Conservation (phyloP, 2,329 filamentous ascomycete genomes). For the Aspergillus terreus region DNA sequence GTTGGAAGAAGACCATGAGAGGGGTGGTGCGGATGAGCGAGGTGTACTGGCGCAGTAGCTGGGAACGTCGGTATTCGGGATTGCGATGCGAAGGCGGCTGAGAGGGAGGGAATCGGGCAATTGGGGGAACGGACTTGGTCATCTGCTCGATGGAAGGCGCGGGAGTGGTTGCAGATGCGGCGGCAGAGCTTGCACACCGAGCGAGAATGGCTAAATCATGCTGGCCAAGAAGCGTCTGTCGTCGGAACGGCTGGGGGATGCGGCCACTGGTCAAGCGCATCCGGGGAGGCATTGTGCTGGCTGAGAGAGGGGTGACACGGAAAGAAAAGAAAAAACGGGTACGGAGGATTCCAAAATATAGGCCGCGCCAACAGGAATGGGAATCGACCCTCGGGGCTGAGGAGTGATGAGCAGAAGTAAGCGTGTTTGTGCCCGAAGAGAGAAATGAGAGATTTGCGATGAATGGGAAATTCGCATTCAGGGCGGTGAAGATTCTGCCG, state of each 20-base stretch:
- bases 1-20: slow-evolving; percentile 80
- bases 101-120: slow-evolving; percentile 55
- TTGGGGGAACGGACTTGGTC: slow-evolving; percentile 39
- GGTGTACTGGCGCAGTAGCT: slow-evolving; percentile 81
- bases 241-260: slow-evolving; percentile 33
- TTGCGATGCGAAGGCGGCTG: slow-evolving; percentile 87
- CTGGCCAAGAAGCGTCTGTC: slow-evolving; percentile 34
- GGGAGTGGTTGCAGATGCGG: slow-evolving; percentile 50
- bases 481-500: not conserved
- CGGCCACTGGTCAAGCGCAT: slow-evolving; percentile 40
- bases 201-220: slow-evolving; percentile 39
- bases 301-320: not conserved
- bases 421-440: not conserved
- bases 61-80: slow-evolving; percentile 82
- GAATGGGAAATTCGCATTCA: not conserved
- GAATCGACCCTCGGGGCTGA: not conserved
- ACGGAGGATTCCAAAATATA: no score
- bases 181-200: slow-evolving; percentile 41
- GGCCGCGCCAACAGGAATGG: not conserved
- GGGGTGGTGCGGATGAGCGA: slow-evolving; percentile 82
- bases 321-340: not conserved
- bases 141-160: slow-evolving; percentile 52
- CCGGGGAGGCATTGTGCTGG: slow-evolving; percentile 52
- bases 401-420: not conserved
- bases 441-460: not conserved